phyloP scores from a whole-genome alignment of 495 filamentous ascomycete species.

The Filosporella fistucella region DNA sequence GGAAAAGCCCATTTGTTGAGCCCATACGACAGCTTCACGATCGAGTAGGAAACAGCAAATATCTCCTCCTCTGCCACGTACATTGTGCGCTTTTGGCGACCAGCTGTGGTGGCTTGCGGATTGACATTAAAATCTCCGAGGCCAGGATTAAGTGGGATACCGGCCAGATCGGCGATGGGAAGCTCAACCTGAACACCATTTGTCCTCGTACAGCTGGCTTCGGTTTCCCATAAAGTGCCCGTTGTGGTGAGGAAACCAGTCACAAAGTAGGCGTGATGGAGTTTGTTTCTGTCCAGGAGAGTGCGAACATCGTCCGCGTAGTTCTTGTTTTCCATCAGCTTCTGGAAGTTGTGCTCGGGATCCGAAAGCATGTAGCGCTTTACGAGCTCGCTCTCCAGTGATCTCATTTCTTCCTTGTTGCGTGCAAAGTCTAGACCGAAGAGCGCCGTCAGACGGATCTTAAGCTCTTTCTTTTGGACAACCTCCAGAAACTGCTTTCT shows the following conservation, averaged over 20 bases:
- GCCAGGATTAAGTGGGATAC: background rate
- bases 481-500: background rate
- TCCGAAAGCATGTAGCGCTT: constrained; percentile 5
- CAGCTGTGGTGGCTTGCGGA: background rate
- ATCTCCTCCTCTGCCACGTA: constrained; percentile 5
- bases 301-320: constrained; percentile 6
- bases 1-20: background rate
- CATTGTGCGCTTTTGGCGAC: background rate
- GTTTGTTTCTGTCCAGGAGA: background rate
- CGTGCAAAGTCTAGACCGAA: background rate
- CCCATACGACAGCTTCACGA: background rate
- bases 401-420: constrained; percentile 2
- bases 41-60: constrained; percentile 1
- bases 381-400: constrained; percentile 4
- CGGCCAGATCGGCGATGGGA: background rate
- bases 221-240: background rate
- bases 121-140: background rate
- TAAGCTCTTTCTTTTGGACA: background rate
- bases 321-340: constrained; percentile 7
- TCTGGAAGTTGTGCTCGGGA: constrained; percentile 1
- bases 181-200: background rate
- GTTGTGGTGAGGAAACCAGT: constrained; percentile 7
- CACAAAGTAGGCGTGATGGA: constrained; percentile 6
- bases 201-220: background rate
- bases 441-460: background rate